Conservation (phyloP, 1,139 yeast species). For the Chernovozyma sophiae-reginae region DNA sequence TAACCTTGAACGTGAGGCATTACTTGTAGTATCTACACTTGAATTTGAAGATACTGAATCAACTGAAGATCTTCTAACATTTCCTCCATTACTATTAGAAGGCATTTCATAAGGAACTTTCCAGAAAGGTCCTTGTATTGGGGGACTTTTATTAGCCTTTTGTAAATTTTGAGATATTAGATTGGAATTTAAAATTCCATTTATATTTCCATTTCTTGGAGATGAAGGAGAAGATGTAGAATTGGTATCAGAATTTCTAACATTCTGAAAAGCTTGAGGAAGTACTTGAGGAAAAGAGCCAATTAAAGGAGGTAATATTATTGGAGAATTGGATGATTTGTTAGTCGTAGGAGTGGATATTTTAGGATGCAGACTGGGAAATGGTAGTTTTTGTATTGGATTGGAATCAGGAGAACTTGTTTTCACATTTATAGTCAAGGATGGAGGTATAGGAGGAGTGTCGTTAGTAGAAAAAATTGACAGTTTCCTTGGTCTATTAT, state of each 20-base stretch:
- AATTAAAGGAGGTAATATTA: constrained; percentile 23
- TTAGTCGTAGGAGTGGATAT: constrained; percentile 1
- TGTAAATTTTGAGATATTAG: constrained; percentile 4
- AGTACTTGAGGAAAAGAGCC: constrained; percentile 11
- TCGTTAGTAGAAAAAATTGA: background rate
- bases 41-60: constrained; percentile 26
- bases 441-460: background rate
- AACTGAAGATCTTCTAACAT: constrained; percentile 29
- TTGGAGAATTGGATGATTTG: constrained; percentile 13
- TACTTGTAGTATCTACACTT: constrained; percentile 2
- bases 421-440: background rate
- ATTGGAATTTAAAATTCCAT: constrained; percentile 7
- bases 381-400: background rate
- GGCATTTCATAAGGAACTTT: constrained; percentile 52
- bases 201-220: constrained; percentile 8
- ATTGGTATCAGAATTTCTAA: constrained; percentile 1
- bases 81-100: constrained; percentile 8
- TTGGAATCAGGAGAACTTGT: background rate
- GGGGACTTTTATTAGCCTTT: constrained; percentile 23
- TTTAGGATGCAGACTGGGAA: background rate
- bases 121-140: constrained; percentile 48
- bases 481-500: constrained; percentile 5
- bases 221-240: constrained; percentile 21
- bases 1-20: constrained; percentile 16
- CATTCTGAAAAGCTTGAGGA: constrained; percentile 8